Percentiles rank a stretch among this genome's conserved stretches.
Conservation (phyloP, 2,329 filamentous ascomycete species). For the Neonectria hederae region DNA sequence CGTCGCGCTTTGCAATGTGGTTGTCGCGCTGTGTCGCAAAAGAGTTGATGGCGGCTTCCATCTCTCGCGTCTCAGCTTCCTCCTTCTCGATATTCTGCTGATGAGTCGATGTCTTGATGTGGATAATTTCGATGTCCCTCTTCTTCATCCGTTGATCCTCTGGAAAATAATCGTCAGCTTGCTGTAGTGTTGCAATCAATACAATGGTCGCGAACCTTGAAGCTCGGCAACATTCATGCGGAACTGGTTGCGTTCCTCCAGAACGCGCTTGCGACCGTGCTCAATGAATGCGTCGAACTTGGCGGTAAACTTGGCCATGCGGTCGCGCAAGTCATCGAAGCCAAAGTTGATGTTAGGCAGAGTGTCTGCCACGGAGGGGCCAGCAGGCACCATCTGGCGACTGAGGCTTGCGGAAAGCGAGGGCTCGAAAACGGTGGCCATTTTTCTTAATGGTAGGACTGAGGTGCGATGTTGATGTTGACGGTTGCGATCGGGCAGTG, state of each 20-base stretch:
- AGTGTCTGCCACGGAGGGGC: slow-evolving; percentile 76
- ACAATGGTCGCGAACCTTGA: slow-evolving; percentile 71
- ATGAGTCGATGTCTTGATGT: slow-evolving; percentile 75
- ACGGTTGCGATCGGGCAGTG: background rate
- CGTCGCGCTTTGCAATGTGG: slow-evolving; percentile 66
- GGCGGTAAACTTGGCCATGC: slow-evolving; percentile 91
- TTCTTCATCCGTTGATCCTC: slow-evolving; percentile 93
- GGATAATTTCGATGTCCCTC: slow-evolving; percentile 84
- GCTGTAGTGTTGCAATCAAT: background rate
- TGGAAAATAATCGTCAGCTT: slow-evolving; percentile 49
- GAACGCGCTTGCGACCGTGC: slow-evolving; percentile 84
- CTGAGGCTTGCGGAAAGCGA: slow-evolving; percentile 72
- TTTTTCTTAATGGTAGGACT: slow-evolving; percentile 41
- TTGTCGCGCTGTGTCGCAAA: slow-evolving; percentile 69
- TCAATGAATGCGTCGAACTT: slow-evolving; percentile 96
- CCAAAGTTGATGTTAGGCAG: slow-evolving; percentile 94
- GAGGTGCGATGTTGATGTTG: background rate
- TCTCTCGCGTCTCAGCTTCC: slow-evolving; percentile 78
- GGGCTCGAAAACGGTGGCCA: slow-evolving; percentile 72
- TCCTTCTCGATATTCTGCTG: slow-evolving; percentile 81
- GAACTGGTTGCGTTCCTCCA: slow-evolving; percentile 95
- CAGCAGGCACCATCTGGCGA: slow-evolving; percentile 66
- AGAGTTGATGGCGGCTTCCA: slow-evolving; percentile 69
- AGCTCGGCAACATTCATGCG: slow-evolving; percentile 89
- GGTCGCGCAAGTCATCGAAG: slow-evolving; percentile 93